Base-by-base conservation (phyloP, 768 basidiomycete species). In the Cyclocybe aegerita region DNA sequence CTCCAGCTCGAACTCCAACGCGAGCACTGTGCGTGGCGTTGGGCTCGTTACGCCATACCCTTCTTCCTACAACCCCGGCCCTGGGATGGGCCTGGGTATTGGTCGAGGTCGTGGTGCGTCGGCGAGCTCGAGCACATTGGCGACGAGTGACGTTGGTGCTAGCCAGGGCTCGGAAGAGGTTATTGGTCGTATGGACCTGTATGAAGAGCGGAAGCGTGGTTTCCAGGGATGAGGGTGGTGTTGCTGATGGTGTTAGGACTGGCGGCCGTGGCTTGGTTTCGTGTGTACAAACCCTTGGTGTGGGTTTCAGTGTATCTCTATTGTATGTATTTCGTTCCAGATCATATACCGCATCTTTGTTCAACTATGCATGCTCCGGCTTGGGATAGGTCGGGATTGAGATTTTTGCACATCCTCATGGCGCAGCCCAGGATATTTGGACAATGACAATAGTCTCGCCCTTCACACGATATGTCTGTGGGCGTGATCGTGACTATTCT, bases 121-220 rank as follows among this genome's bases (percentile, higher is more conserved):
- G 16, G 55, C 53, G 38, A 63, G 58, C 48, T 60, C 60, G 30
- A 65, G 64, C 36, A 64, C 58, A 3, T 43, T 62, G 35, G 64
- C 49, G 39, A 55, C 52, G 32, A 62, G 66, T 42, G 62, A 63
- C 9, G 56, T 48, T 42, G 56, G 52, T 12, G 58, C 54, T 11
- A 52, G 41, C 30, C 43, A 41, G 40, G 55, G 45, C n/a, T 78
- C 68, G 57, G 76, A 74, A 54, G 81, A 84, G 65, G 80, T 83
- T 6, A 70, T 84, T 48, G 82, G 82, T 36, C 61, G 75, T 56
- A 69, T 84, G 70, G 81, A 83, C 39, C 48, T 65, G 7, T 63
- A 63, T 53, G 61, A 63, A 29, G 64, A 65, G 14, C 48, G 59
- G 43, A 50, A 57, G 54, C 52, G 51, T 46, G 48, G 52, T 36